These are phyloP conservation scores for Ascochyta viciae-villosae DNA, from an alignment of 2,329 filamentous ascomycete species.

Conservation along the genomic window DNA sequence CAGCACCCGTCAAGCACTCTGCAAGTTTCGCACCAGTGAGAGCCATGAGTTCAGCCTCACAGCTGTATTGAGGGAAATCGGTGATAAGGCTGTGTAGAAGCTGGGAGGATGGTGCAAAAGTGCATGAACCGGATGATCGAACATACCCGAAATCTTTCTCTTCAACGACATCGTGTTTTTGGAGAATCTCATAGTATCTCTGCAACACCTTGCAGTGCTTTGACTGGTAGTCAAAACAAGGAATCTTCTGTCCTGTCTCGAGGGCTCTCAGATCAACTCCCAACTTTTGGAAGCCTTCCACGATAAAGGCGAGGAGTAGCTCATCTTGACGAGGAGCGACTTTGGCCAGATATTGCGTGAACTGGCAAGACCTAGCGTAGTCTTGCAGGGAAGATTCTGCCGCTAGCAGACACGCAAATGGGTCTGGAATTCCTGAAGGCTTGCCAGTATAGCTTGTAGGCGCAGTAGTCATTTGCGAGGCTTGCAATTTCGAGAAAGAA, in stretches of 20 bases:
- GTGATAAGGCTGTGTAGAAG: not conserved
- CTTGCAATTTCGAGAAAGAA: too few relatives aligned
- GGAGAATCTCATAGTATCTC: slow-evolving; percentile 17
- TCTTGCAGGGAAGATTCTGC: too few relatives aligned
- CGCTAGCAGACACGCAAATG: slow-evolving; percentile 8
- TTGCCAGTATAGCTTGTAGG: too few relatives aligned
- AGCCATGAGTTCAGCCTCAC: not conserved
- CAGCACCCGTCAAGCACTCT: not conserved
- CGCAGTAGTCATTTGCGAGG: too few relatives aligned
- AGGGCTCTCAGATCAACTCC: slow-evolving; percentile 13
- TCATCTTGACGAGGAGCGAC: slow-evolving; percentile 19
- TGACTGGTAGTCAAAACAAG: not conserved
- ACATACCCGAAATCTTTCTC: not conserved
- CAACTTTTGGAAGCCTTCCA: slow-evolving; percentile 20
- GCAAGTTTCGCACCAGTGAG: not conserved
- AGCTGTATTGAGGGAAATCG: not conserved
- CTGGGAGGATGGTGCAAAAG: not conserved
- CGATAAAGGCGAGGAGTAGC: slow-evolving; percentile 22
- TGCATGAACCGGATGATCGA: not conserved
- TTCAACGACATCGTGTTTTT: slow-evolving; percentile 13
- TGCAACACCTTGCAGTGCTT: slow-evolving; percentile 18
- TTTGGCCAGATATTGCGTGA: too few relatives aligned
- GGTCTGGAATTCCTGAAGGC: not conserved
- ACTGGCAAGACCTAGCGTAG: too few relatives aligned
- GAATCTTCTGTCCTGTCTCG: not conserved